Evolutionary conservation across 2,329 filamentous ascomycete species (phyloP).

Genomic region (Nectriaceae sp.): DNA sequence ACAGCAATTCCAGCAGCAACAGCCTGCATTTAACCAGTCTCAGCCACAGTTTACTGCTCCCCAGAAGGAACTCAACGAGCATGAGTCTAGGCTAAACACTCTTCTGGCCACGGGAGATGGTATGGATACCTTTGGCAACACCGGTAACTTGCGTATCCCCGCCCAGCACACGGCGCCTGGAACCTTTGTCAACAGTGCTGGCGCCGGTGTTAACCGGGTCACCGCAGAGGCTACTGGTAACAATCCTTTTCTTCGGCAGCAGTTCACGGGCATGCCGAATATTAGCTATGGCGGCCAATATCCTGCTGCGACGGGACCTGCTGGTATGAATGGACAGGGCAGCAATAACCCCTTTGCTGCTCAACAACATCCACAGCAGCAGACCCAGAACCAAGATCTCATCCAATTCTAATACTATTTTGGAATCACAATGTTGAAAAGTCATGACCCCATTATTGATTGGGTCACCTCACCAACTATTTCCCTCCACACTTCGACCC

Average conservation of each 20-base stretch:
- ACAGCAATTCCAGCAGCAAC: constrained; percentile 47
- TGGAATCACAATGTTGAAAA: constrained; percentile 8
- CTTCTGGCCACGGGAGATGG: constrained; percentile 87
- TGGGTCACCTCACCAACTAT: not conserved
- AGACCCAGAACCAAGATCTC: constrained; percentile 56
- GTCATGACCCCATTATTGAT: not conserved
- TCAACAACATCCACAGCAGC: constrained; percentile 42
- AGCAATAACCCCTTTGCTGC: constrained; percentile 61
- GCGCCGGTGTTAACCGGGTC: constrained; percentile 72
- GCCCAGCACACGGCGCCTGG: constrained; percentile 95
- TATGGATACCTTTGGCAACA: constrained; percentile 96
- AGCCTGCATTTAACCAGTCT: constrained; percentile 32
- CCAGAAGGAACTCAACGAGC: constrained; percentile 60
- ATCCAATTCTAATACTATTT: constrained; percentile 59
- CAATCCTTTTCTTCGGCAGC: constrained; percentile 86
- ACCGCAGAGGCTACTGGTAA: constrained; percentile 73
- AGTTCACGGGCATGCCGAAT: constrained; percentile 77
- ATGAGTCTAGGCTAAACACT: constrained; percentile 78
- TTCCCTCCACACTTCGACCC: not conserved
- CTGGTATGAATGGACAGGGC: constrained; percentile 54
- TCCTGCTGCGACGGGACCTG: constrained; percentile 58
- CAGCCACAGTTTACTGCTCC: constrained; percentile 37
- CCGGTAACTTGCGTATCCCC: constrained; percentile 92
- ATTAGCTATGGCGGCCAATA: constrained; percentile 55
- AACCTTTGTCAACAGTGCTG: constrained; percentile 94